Conservation (phyloP, 306 rosid genomes). For the Hippophae rhamnoides region DNA sequence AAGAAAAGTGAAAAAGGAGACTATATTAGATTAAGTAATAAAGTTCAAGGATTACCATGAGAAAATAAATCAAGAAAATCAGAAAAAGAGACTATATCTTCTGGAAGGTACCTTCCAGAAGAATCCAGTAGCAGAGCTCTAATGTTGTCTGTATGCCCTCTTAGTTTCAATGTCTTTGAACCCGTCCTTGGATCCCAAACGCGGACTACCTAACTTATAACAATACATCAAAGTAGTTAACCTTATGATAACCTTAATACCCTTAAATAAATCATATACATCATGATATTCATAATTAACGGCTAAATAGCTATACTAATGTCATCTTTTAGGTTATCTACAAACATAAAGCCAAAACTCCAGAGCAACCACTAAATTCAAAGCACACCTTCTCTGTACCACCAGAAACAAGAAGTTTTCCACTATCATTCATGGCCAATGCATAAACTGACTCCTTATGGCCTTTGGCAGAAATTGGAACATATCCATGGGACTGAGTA, state of each 20-base stretch:
- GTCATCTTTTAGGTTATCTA: constrained; percentile 9
- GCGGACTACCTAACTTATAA: constrained; percentile 67
- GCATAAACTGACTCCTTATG: constrained; percentile 99
- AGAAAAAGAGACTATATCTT: neutral
- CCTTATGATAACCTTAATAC: neutral
- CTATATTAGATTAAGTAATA: neutral
- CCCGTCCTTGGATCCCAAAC: constrained; percentile 98
- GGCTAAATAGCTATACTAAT: constrained; percentile 1
- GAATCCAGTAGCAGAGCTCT: constrained; percentile 91
- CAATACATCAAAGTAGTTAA: constrained; percentile 11
- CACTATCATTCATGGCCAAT: constrained; percentile 83
- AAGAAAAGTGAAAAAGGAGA: too few species aligned
- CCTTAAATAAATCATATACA: constrained; percentile 4
- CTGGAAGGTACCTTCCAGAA: constrained; percentile 68
- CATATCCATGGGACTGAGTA: constrained; percentile 75
- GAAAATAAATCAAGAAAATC: neutral
- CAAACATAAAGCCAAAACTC: constrained; percentile 16
- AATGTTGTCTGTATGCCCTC: constrained; percentile 93
- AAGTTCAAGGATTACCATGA: neutral
- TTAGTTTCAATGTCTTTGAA: constrained; percentile 84
- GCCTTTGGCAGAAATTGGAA: constrained; percentile 86
- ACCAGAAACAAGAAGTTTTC: constrained; percentile 88
- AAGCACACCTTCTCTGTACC: constrained; percentile 92
- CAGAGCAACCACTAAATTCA: constrained; percentile 19
- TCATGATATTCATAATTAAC: constrained; percentile 4